Percentiles rank a stretch among this genome's conserved stretches.
These are phyloP conservation scores for Sporodiniella umbellata DNA, from an alignment of 371 early-diverging fungal genomes.

Conservation along the genomic window DNA sequence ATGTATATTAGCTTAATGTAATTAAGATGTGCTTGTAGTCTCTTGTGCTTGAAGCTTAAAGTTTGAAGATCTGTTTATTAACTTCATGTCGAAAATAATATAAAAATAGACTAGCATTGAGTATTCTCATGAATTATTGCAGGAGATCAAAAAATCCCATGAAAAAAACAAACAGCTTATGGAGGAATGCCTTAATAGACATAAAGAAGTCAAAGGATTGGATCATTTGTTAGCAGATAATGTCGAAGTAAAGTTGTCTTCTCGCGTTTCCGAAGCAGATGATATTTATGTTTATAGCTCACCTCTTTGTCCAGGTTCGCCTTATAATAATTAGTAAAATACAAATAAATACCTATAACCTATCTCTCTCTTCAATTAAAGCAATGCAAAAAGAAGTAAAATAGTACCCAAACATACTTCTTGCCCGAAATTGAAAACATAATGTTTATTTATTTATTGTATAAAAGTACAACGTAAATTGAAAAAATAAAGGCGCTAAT, in stretches of 20 bases:
- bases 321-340: neutral
- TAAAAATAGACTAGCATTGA: slow-evolving; percentile 13
- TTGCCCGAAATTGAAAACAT: neutral
- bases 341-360: slow-evolving; percentile 1
- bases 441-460: neutral
- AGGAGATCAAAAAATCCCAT: slow-evolving; percentile 12
- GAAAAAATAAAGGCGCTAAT: slow-evolving; percentile 1
- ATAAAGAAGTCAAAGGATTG: slow-evolving; percentile 7
- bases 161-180: slow-evolving; percentile 11
- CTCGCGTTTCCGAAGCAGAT: slow-evolving; percentile 13
- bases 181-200: slow-evolving; percentile 5
- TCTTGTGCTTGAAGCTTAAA: slow-evolving; percentile 1
- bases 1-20: neutral
- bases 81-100: slow-evolving; percentile 1
- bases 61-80: slow-evolving; percentile 1
- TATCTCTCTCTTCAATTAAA: slow-evolving; percentile 10
- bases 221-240: slow-evolving; percentile 7
- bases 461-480: slow-evolving; percentile 1
- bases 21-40: neutral
- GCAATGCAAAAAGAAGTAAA: slow-evolving; percentile 8
- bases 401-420: slow-evolving; percentile 9
- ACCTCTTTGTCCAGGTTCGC: neutral
- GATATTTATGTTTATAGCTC: slow-evolving; percentile 14
- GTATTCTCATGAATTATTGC: slow-evolving; percentile 15
- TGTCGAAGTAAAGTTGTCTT: slow-evolving; percentile 17